Evolutionary conservation across 2,329 filamentous ascomycete species (phyloP).

Genomic region (Aureobasidium uvarum): DNA sequence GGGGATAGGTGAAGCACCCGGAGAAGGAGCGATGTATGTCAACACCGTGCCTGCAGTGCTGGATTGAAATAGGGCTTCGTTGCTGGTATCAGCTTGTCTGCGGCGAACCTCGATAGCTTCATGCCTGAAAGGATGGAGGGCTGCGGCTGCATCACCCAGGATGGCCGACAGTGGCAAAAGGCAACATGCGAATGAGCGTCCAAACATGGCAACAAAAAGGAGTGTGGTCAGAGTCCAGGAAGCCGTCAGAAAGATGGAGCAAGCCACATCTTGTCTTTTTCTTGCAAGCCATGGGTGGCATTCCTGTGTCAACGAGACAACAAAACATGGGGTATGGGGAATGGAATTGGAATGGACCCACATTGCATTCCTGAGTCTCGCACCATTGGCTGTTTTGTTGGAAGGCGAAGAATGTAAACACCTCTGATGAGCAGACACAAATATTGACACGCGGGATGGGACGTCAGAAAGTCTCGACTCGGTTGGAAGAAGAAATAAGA

Average conservation of each 20-base stretch:
- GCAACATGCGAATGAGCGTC: conserved; percentile 1
- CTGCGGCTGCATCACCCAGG: conserved; percentile 28
- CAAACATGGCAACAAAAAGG: not conserved
- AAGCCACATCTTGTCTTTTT: conserved; percentile 23
- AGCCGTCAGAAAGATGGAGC: conserved; percentile 6
- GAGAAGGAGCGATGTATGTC: conserved; percentile 45
- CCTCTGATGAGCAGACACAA: not conserved
- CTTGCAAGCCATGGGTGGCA: not conserved
- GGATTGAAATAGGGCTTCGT: conserved; percentile 22
- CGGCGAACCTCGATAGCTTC: conserved; percentile 34
- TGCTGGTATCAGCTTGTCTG: conserved; percentile 31
- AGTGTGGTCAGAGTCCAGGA: not conserved
- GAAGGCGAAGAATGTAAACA: conserved; percentile 11
- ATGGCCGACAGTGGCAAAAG: conserved; percentile 1
- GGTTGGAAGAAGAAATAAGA: too few relatives aligned
- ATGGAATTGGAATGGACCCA: conserved; percentile 5
- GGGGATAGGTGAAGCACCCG: conserved; percentile 43
- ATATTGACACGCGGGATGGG: not conserved
- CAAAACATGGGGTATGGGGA: conserved; percentile 21
- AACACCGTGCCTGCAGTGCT: conserved; percentile 33
- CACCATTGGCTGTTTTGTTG: not conserved
- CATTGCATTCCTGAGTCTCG: conserved; percentile 5
- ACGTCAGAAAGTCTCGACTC: not conserved
- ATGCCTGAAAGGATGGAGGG: conserved; percentile 34
- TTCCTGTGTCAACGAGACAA: not conserved